phyloP scores from a whole-genome alignment of 352 stramenopile species.

The Pythium guiyangense region DNA sequence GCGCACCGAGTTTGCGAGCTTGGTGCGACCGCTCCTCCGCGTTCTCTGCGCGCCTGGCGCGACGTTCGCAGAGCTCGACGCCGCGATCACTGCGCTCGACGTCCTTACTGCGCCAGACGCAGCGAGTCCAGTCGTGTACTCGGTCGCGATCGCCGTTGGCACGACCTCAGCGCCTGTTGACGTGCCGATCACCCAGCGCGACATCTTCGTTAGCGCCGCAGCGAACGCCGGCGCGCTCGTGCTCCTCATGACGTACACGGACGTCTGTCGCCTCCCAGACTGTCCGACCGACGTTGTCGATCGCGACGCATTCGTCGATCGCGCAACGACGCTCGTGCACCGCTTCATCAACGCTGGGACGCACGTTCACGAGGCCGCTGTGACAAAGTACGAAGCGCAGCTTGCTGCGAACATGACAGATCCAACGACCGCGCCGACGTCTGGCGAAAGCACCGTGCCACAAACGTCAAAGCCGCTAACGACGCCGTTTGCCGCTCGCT shows the following conservation, averaged over 20 bases:
- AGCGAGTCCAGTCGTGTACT: slow-evolving; percentile 8
- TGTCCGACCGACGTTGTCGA: slow-evolving; percentile 13
- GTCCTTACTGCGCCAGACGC: slow-evolving; percentile 8
- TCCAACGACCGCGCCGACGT: no score
- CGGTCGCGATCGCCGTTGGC: neutral
- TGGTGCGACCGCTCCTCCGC: slow-evolving; percentile 2
- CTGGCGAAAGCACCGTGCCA: neutral
- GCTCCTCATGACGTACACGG: slow-evolving; percentile 35
- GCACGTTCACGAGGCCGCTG: neutral
- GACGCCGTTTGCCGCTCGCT: slow-evolving; percentile 21
- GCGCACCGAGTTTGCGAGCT: slow-evolving; percentile 1
- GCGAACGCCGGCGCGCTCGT: slow-evolving; percentile 33
- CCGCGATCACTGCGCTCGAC: slow-evolving; percentile 5
- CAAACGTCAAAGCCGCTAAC: neutral
- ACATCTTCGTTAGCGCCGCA: slow-evolving; percentile 40
- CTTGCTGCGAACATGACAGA: neutral
- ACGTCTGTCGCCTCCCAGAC: slow-evolving; percentile 23
- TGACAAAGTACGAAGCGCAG: neutral
- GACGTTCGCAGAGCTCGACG: slow-evolving; percentile 6
- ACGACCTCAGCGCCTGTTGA: neutral
- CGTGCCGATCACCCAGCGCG: slow-evolving; percentile 15
- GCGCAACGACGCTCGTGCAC: slow-evolving; percentile 21
- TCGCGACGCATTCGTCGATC: slow-evolving; percentile 11
- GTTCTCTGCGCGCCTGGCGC: slow-evolving; percentile 3
- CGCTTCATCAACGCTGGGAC: slow-evolving; percentile 21